Percentiles rank a stretch among this genome's conserved stretches.
phyloP scores from a whole-genome alignment of 1,139 yeast species.

The Meyerozyma smithsonii region DNA sequence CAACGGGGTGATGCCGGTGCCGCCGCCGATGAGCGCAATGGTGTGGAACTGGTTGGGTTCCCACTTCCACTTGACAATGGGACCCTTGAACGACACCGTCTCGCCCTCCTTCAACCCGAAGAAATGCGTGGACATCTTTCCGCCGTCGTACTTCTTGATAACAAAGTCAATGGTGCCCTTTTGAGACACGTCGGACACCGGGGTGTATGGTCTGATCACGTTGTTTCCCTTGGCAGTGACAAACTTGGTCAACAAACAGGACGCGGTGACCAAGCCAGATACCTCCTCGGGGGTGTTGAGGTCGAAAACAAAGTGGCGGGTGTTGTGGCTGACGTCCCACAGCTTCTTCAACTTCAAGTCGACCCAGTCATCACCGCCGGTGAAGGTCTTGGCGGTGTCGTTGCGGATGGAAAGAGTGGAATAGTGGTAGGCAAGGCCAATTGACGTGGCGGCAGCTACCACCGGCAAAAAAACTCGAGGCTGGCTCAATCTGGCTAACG shows the following conservation, averaged over 20 bases:
- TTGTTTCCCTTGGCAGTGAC: conserved; percentile 81
- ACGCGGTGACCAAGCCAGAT: conserved; percentile 79
- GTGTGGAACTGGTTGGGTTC: conserved; percentile 76
- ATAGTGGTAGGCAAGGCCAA: conserved; percentile 47
- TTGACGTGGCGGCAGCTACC: conserved; percentile 43
- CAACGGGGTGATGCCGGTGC: conserved; percentile 94
- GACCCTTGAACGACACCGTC: conserved; percentile 89
- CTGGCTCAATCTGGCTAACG: conserved; percentile 18
- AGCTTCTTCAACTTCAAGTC: conserved; percentile 66
- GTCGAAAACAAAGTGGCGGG: conserved; percentile 67
- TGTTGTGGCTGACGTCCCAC: conserved; percentile 55
- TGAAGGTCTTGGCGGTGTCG: conserved; percentile 54
- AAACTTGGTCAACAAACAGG: conserved; percentile 74
- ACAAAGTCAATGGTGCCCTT: conserved; percentile 77
- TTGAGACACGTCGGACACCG: conserved; percentile 65
- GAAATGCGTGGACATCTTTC: conserved; percentile 80
- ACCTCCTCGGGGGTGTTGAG: conserved; percentile 64
- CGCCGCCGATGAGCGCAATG: conserved; percentile 89
- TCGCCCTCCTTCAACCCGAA: conserved; percentile 71
- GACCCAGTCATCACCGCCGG: conserved; percentile 73
- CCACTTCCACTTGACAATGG: conserved; percentile 90
- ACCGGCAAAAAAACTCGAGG: conserved; percentile 32
- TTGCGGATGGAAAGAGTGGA: conserved; percentile 31
- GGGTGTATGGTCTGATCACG: conserved; percentile 96
- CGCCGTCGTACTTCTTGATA: conserved; percentile 78